Evolutionary conservation across 192 early-diverging fungal species (phyloP).

Genomic region (Neocallimastix lanati): DNA sequence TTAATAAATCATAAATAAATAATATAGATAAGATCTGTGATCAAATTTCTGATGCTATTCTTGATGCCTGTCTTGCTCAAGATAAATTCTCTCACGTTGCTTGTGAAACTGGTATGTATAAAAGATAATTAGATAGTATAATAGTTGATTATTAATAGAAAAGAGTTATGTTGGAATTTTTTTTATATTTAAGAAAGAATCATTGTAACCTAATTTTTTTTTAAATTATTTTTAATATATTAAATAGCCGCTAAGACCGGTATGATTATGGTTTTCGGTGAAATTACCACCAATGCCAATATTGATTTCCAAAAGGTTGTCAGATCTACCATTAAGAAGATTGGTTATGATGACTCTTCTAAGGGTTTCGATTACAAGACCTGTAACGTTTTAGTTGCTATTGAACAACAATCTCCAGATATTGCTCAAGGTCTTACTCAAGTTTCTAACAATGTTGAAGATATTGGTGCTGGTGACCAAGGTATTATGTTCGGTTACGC

Average conservation of each 20-base stretch:
- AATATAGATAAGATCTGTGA: constrained; percentile 4
- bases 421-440: constrained; percentile 95
- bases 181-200: too few relatives aligned
- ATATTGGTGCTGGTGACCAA: constrained; percentile 99
- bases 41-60: constrained; percentile 3
- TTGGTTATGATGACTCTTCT: constrained; percentile 94
- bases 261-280: constrained; percentile 99
- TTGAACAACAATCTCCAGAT: constrained; percentile 99
- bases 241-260: constrained; percentile 88
- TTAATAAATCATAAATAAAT: too few relatives aligned
- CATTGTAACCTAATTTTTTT: too few relatives aligned
- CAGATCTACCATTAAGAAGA: constrained; percentile 94
- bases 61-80: constrained; percentile 45
- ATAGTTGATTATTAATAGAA: too few relatives aligned
- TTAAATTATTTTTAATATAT: too few relatives aligned
- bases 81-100: constrained; percentile 97
- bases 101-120: constrained; percentile 62
- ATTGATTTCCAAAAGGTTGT: constrained; percentile 99
- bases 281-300: constrained; percentile 95
- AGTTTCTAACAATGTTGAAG: constrained; percentile 74
- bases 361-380: constrained; percentile 99
- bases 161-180: too few relatives aligned
- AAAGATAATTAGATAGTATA: too few relatives aligned
- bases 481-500: constrained; percentile 75
- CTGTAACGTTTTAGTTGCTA: constrained; percentile 98